phyloP scores from a whole-genome alignment of 2,329 filamentous ascomycete genomes.

The Thelonectria blattea region DNA sequence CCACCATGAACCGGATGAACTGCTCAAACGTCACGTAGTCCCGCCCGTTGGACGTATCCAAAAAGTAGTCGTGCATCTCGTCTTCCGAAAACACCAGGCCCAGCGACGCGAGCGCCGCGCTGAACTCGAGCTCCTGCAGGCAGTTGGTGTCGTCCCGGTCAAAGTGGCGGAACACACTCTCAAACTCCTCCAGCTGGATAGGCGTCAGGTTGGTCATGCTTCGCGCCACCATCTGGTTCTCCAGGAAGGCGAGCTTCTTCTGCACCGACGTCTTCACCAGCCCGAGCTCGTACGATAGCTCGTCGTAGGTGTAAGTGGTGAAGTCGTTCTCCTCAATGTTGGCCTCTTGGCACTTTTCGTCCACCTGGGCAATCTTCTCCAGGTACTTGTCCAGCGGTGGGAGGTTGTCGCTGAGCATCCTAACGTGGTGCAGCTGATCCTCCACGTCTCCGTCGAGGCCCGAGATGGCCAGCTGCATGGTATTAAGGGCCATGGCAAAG shows the following conservation, averaged over 20 bases:
- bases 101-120: slow-evolving; percentile 90
- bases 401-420: slow-evolving; percentile 82
- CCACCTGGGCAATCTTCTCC: slow-evolving; percentile 82
- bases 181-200: slow-evolving; percentile 97
- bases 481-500: slow-evolving; percentile 93
- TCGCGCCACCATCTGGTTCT: slow-evolving; percentile 97
- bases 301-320: slow-evolving; percentile 98
- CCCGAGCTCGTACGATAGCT: slow-evolving; percentile 90
- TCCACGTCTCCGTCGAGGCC: slow-evolving; percentile 97
- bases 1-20: slow-evolving; percentile 99
- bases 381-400: slow-evolving; percentile 91
- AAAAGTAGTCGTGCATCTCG: slow-evolving; percentile 96
- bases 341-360: slow-evolving; percentile 89
- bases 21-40: slow-evolving; percentile 95
- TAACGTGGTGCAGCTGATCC: slow-evolving; percentile 88
- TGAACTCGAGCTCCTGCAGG: slow-evolving; percentile 92
- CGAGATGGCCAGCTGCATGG: slow-evolving; percentile 91
- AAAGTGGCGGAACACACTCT: slow-evolving; percentile 97
- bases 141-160: slow-evolving; percentile 92
- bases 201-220: slow-evolving; percentile 99
- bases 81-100: slow-evolving; percentile 96
- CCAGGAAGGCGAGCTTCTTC: slow-evolving; percentile 95
- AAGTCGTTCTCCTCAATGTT: slow-evolving; percentile 99
- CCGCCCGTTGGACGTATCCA: slow-evolving; percentile 79
- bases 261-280: slow-evolving; percentile 90